Percentiles rank a stretch among this genome's conserved stretches.
phyloP scores from a whole-genome alignment of 2,329 filamentous ascomycete genomes.

The Penicillium sp. region DNA sequence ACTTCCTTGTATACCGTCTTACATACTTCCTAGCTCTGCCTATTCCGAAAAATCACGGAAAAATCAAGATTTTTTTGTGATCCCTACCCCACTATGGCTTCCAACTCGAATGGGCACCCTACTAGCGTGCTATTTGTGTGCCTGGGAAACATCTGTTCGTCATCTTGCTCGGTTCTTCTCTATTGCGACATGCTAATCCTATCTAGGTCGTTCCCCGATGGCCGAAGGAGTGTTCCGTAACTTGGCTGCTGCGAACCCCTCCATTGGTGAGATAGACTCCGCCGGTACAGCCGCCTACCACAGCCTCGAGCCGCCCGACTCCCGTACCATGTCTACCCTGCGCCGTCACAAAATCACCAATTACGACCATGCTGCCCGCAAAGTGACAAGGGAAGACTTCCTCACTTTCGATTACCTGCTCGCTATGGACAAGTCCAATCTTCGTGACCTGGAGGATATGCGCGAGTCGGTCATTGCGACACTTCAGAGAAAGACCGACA shows the following conservation, averaged over 20 bases:
- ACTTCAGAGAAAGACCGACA: conserved; percentile 45
- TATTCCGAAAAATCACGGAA: not conserved
- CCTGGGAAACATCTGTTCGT: conserved; percentile 85
- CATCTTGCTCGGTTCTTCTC: conserved; percentile 1
- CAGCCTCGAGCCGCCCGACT: conserved; percentile 70
- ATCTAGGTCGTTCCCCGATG: conserved; percentile 76
- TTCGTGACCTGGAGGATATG: conserved; percentile 65
- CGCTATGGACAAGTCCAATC: conserved; percentile 86
- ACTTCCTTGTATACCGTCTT: not conserved
- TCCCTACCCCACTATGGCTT: conserved; percentile 21
- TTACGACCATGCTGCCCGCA: conserved; percentile 74
- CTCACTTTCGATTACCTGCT: conserved; percentile 87
- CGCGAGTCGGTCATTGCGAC: conserved; percentile 50
- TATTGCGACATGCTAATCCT: conserved; percentile 5
- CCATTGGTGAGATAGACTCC: conserved; percentile 72
- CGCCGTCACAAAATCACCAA: conserved; percentile 69
- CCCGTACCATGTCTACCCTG: conserved; percentile 78
- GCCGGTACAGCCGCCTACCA: conserved; percentile 92
- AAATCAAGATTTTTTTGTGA: not conserved
- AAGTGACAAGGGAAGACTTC: conserved; percentile 72
- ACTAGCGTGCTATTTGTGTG: conserved; percentile 90
- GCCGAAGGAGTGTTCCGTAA: conserved; percentile 88
- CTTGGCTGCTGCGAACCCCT: conserved; percentile 57
- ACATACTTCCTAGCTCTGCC: not conserved
- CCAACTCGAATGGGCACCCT: conserved; percentile 18